phyloP scores from a whole-genome alignment of 176 grass and related monocot species.

The Carex myosuroides region DNA sequence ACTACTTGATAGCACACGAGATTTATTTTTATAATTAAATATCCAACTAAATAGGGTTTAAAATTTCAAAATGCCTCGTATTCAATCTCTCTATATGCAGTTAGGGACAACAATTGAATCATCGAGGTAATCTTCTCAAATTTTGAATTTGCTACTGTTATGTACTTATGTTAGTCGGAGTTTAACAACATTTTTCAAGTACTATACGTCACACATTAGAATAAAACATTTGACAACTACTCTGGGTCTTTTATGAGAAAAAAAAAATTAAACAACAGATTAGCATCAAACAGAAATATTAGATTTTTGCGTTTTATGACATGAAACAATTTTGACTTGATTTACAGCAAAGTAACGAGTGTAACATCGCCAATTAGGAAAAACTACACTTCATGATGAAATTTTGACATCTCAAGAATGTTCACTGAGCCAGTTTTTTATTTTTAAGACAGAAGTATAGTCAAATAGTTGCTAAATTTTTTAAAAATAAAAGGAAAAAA shows the following conservation, averaged over 20 bases:
- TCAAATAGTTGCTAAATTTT: neutral
- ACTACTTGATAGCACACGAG: no score
- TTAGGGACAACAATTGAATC: no score
- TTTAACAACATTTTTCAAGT: no score
- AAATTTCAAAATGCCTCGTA: no score
- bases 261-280: neutral
- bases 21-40: no score
- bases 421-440: neutral
- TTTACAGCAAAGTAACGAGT: neutral
- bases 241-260: neutral
- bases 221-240: neutral
- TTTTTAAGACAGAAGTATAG: neutral
- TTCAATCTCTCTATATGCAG: no score
- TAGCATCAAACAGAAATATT: neutral
- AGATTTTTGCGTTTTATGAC: neutral
- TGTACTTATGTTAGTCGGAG: no score
- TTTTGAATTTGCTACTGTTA: neutral
- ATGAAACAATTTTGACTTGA: neutral
- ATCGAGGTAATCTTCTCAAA: no score
- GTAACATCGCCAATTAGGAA: neutral
- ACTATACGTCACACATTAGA: no score
- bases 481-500: neutral
- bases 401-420: neutral
- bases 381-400: neutral
- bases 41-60: no score